Evolutionary conservation across 331 rosid genomes (phyloP), one percentile per base, ranked within the genome.

Genomic region (Quercus tomentella): DNA sequence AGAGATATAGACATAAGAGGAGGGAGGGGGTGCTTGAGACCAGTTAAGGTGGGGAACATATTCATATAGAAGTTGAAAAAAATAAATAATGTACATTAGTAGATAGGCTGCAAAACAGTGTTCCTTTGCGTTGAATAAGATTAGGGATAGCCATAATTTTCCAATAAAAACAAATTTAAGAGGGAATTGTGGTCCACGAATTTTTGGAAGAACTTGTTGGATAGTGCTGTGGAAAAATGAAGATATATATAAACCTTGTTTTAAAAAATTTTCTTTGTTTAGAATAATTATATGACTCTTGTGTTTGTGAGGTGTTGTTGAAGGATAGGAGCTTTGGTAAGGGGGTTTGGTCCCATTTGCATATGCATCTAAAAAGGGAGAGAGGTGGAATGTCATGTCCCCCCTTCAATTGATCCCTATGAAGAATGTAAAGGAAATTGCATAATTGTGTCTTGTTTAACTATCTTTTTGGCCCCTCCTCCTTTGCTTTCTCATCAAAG

Each of bases 21-120:
- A 71, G 76, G 62, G 60, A 55, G 80, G 33, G 80, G 66, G 75
- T 82, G 87, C 72, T 85, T 84, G 85, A 87, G 78, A 87, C 98
- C 98, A 89, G 74, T 81, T 69, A 95, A 87, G 92, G 99, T 95
- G 99, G 99, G 94, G 94, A 87, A 89, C 98, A 96, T 81, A 89
- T 91, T 96, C 89, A 96, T 93, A 76, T 74, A 84, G 70, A 82
- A 71, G 86, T 91, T 89, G 97, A 91, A 95, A 75, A 52, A 95
- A 76, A 52, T 57, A 84, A 83, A 85, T 75, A 73, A 89, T 90
- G 88, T 85, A 75, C 79, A 80, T 88, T 87, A 88, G 79, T 77
- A 79, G 81, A 79, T 85, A 84, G 94, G 88, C 52, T 91, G 80
- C 71, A 78, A 82, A 68, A 89, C 84, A 56, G 82, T 87, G 89